Conservation (phyloP, 1,284 basidiomycete species). For the Inonotus obliquus region DNA sequence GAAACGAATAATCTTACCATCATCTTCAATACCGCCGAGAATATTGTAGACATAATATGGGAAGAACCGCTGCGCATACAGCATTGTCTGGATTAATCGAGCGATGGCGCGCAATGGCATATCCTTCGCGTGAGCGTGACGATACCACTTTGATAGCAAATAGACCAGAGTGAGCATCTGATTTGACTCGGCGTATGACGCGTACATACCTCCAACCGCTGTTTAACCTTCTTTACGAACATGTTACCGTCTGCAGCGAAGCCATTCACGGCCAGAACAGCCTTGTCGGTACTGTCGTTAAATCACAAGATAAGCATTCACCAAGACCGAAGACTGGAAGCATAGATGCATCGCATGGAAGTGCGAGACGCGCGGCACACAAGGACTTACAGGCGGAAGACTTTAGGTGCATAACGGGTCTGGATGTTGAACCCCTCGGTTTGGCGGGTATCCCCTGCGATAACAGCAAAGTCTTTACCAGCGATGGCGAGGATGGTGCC, state of each 20-base stretch:
- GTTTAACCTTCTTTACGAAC: conserved; percentile 93
- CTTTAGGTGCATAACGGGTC: conserved; percentile 92
- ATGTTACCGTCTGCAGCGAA: conserved; percentile 95
- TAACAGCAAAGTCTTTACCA: conserved; percentile 85
- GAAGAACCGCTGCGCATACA: conserved; percentile 92
- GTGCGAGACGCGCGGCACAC: conserved; percentile 15
- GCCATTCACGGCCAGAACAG: conserved; percentile 89
- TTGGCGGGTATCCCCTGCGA: conserved; percentile 93
- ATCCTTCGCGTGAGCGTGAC: conserved; percentile 89
- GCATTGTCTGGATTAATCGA: conserved; percentile 92
- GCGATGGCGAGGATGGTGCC: conserved; percentile 95
- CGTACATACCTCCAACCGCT: conserved; percentile 75
- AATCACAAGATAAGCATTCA: background rate
- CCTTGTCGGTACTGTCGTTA: conserved; percentile 78
- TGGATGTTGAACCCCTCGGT: conserved; percentile 94
- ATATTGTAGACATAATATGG: conserved; percentile 97
- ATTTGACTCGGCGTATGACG: conserved; percentile 23
- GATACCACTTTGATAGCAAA: conserved; percentile 71
- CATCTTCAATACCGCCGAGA: conserved; percentile 89
- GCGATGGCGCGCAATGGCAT: conserved; percentile 92
- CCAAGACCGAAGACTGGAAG: background rate
- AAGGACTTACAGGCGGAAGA: conserved; percentile 69
- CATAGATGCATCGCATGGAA: background rate
- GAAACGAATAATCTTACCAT: conserved; percentile 55
- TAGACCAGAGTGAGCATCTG: conserved; percentile 4